Evolutionary conservation across 805 yeast species (phyloP), one percentile per base, ranked within the genome.

Genomic region (Wickerhamia fluorescens): DNA sequence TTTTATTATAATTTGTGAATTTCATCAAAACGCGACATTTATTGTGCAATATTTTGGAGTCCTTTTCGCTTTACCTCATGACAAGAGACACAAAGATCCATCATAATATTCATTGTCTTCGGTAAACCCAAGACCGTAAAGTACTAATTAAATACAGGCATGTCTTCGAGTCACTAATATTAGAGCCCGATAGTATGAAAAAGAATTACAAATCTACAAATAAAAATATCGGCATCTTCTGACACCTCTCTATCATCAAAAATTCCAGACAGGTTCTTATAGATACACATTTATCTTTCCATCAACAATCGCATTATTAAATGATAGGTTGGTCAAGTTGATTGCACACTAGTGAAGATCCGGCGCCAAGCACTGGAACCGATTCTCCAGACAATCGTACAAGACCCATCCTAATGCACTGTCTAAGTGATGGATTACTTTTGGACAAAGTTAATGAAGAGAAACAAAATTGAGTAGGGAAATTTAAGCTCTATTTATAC

Each of bases 351-450:
- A 31, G 28, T 33, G 63, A 59, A 58, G 42, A 55, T 56, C 64
- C 56, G 63, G 34, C 36, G 34, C 36, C 38, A 31, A 35, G 28
- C 27, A 34, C 25, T 30, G 40, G 34, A 28, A 34, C 23, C 38
- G 30, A 28, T 20, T 14, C 16, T 24, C 20, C 23, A 20, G 29
- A 18, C 8, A 20, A 20, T 24, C 23, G 15, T 20, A 20, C 29
- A 23, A 20, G 45, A 38, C 47, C 49, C 55, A 55, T 53, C 51
- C 33, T 43, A 51, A 48, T 59, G 80, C 73, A 75, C 82, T 75
- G 82, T 75, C 82, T 74, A 56, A 49, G 76, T 66, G 75, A 71
- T 63, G 79, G 80, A 70, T 60, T 51, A 66, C 64, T 68, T 72
- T 73, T 70, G 78, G 78, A 75, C 78, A 74, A 73, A 73, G 78